Base-by-base conservation (phyloP, 148 eudicot genomes). In the Silene uniflora region DNA sequence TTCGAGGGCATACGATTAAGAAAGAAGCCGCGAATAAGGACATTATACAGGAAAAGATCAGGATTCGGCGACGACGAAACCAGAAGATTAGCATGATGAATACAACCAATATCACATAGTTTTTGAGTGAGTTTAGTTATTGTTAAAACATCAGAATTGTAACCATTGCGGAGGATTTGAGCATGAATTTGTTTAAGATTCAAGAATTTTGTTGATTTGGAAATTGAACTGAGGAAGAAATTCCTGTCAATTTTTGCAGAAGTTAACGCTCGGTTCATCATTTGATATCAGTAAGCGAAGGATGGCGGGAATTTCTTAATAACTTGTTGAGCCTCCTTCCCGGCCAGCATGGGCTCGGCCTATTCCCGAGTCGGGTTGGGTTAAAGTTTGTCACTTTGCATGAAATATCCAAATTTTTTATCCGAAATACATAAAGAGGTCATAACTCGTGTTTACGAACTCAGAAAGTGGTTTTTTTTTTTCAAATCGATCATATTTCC, bases 41-140 rank as follows among this genome's bases (percentile, higher is more conserved):
- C 90, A 78, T 91, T 91, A 73, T 79, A 83, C 39, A 89, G 82
- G 68, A 91, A 91, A 12, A 85, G 79, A 69, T 92, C 95, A 25
- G 91, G 92, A 14, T 66, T 83, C 47, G 72, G 13, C 16, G 84
- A 70, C 14, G 78, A 13, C 49, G 85, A 80, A 13, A 88, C 86
- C 29, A 92, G 75, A 25, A 79, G 77, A 73, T 75, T 78, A 62
- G 97, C 88, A 62, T 88, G 81, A 42, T 79, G 5, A 0, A 84
- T 79, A 54, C 83, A 83, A 25, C 85, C 87, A 61, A 88, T 44
- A 71, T 81, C 85, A 5, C 81, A 86, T 52, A 87, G 85, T 60
- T 85, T 89, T 44, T 89, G 89, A 21, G 87, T 79, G 77, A 92
- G 90, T 71, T 90, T 92, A 10, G 98, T 92, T 80, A 86, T 68